A percentile compares a stretch with the other conserved stretches of the same genome.
phyloP scores from a whole-genome alignment of 148 eudicot genomes.

The Chenopodium suecicum region DNA sequence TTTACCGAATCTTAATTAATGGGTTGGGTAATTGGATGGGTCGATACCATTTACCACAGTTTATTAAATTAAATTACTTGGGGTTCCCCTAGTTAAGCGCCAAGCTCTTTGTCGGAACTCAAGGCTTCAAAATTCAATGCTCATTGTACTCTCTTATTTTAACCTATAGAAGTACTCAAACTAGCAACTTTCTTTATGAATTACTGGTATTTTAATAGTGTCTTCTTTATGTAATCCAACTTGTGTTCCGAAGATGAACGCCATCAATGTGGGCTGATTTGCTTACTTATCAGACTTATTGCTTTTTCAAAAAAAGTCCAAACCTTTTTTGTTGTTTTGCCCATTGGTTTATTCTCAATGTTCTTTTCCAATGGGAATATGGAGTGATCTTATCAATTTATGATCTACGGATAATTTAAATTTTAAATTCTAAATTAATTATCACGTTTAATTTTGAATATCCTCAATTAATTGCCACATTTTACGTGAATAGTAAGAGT shows the following conservation, averaged over 20 bases:
- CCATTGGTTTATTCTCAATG: background rate
- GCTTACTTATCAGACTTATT: background rate
- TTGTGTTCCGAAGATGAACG: background rate
- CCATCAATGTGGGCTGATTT: background rate
- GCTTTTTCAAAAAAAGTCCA: background rate
- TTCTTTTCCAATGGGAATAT: background rate
- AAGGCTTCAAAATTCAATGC: constrained; percentile 14
- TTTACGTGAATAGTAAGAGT: no score
- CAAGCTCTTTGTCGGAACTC: background rate
- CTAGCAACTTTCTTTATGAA: background rate
- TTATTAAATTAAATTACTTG: background rate
- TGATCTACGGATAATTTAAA: no score
- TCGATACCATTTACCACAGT: background rate
- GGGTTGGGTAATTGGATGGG: background rate
- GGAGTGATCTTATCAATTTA: background rate
- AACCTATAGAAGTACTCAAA: background rate
- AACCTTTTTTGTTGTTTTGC: background rate
- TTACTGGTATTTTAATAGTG: background rate
- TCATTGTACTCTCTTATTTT: background rate
- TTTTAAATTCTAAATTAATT: no score
- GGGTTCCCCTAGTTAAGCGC: background rate
- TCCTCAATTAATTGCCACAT: no score
- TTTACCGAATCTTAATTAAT: background rate
- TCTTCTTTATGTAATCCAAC: background rate
- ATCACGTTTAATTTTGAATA: no score